Evolutionary conservation across 2,329 filamentous ascomycete species (phyloP).

Genomic region (Colletotrichum tofieldiae): DNA sequence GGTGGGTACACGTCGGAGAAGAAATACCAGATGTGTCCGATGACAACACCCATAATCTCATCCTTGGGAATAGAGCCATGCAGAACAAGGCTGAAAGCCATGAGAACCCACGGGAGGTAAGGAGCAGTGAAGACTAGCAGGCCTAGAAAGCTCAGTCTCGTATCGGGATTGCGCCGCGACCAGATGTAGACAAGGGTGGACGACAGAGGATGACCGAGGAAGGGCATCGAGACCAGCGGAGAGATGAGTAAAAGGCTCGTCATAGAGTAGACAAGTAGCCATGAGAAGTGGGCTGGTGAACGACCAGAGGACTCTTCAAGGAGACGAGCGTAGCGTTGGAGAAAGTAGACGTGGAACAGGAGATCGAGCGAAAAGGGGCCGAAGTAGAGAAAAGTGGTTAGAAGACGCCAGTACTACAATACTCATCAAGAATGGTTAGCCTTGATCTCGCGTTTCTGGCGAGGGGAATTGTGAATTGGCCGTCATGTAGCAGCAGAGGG

Average conservation of each 20-base stretch:
- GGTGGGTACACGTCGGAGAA: constrained; percentile 97
- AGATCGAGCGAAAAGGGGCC: constrained; percentile 94
- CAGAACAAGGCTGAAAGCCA: constrained; percentile 92
- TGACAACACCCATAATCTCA: constrained; percentile 94
- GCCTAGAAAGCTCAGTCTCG: constrained; percentile 89
- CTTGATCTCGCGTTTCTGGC: not conserved
- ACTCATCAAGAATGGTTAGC: constrained; percentile 36
- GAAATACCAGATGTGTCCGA: constrained; percentile 98
- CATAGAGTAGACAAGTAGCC: constrained; percentile 91
- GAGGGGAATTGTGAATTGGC: not conserved
- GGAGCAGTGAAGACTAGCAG: constrained; percentile 93
- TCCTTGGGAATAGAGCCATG: constrained; percentile 93
- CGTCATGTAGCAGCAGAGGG: constrained; percentile 1
- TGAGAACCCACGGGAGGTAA: constrained; percentile 95
- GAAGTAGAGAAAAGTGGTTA: constrained; percentile 98
- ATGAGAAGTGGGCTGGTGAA: constrained; percentile 94
- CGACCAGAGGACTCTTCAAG: constrained; percentile 95
- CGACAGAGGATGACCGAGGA: constrained; percentile 92
- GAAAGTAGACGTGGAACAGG: constrained; percentile 98
- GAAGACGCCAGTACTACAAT: constrained; percentile 91
- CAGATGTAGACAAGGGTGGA: constrained; percentile 98
- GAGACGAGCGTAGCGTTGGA: constrained; percentile 94
- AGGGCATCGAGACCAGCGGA: constrained; percentile 91
- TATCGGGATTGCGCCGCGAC: constrained; percentile 95
- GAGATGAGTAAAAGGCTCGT: constrained; percentile 85